Evolutionary conservation across 495 filamentous ascomycete species (phyloP).

Genomic region (Daldinia loculata): DNA sequence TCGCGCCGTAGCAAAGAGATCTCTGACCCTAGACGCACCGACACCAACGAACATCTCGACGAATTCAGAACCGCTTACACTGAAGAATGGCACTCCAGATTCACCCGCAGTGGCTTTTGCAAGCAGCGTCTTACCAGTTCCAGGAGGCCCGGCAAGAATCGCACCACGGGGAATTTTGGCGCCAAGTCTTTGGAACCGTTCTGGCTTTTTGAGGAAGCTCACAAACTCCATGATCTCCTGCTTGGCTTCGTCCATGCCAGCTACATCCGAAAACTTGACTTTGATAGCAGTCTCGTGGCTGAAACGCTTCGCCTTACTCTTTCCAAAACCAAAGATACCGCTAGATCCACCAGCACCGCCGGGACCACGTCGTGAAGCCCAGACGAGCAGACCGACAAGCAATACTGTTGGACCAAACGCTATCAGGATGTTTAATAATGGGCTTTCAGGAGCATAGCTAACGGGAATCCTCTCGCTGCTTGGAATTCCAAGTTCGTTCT

Average conservation of each 20-base stretch:
- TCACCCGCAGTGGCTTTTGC: constrained; percentile 98
- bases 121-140: constrained; percentile 96
- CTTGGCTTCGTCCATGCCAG: constrained; percentile 99
- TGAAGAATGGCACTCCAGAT: constrained; percentile 97
- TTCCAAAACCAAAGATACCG: constrained; percentile 93
- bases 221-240: constrained; percentile 99
- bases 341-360: constrained; percentile 71
- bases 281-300: constrained; percentile 96
- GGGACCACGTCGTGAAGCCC: constrained; percentile 68
- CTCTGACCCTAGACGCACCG: constrained; percentile 91
- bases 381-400: constrained; percentile 82
- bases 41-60: constrained; percentile 99
- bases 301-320: constrained; percentile 94
- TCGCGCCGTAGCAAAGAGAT: constrained; percentile 91
- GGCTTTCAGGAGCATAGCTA: constrained; percentile 79
- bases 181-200: constrained; percentile 88
- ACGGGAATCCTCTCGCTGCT: constrained; percentile 87
- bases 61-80: constrained; percentile 97
- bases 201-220: constrained; percentile 90
- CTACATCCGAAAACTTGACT: constrained; percentile 96
- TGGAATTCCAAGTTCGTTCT: constrained; percentile 85
- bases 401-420: constrained; percentile 87
- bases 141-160: constrained; percentile 93
- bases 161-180: constrained; percentile 98
- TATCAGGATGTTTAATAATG: constrained; percentile 69